Base-by-base conservation (phyloP, 176 grass and related monocot genomes). In the Ensete ventricosum region DNA sequence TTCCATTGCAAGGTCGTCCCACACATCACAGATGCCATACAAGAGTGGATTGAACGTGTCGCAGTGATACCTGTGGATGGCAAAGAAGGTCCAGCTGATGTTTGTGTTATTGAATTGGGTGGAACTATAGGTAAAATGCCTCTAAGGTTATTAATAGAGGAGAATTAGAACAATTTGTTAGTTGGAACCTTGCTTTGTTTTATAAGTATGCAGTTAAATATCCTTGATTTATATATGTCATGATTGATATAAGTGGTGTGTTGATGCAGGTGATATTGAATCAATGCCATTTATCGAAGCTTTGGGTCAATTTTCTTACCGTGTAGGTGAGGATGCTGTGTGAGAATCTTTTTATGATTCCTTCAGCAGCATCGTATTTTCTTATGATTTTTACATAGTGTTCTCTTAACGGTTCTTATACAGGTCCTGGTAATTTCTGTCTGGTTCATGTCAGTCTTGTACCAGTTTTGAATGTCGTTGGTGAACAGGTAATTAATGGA, bases 1-100 rank as follows among this genome's bases (percentile, higher is more conserved):
- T 75, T 50, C 53, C 21, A 52, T 72, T 23, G 83, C 50, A 81
- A 92, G 85, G 89, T 88, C 79, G 85, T 92, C 72, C 89, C 89
- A 12, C 85, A 86, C 81, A 92, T 92, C 64, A 88, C 85, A 86
- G 87, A 92, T 83, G 83, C 89, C 72, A 92, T 92, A 81, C 89
- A 92, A 83, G 85, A 92, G 50, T 92, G 89, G 89, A 88, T 88
- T 1, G 89, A 88, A 52, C 80, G 81, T 54, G 85, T 85, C 55
- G 85, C 89, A 14, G 59, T 79, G 85, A 77, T 92, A 79, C 89
- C 85, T 43, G 85, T 92, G 11, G 89, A 92, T 84, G 89, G 89
- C 60, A 83, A 83, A 81, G 85, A 88, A 43, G 89, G 81, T 50
- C 78, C 89, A 74, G 85, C 89, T 85, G 83, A 88, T 83, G 85